phyloP scores from a whole-genome alignment of 148 eudicot genomes.

The Cornus kousa region DNA sequence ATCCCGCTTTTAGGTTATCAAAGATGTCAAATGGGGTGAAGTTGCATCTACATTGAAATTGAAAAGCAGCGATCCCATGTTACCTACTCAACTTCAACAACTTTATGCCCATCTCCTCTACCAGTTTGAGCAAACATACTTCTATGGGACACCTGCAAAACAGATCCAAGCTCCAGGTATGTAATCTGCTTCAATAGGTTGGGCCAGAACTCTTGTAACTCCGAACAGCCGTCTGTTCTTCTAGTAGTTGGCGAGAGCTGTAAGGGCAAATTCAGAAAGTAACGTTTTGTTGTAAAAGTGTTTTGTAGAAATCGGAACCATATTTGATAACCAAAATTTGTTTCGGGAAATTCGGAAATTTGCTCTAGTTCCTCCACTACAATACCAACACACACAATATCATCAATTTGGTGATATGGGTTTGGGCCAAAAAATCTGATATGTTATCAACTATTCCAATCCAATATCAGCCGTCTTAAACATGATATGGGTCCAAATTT shows the following conservation, averaged over 20 bases:
- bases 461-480: too few species aligned
- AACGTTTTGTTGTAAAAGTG: neutral
- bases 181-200: constrained; percentile 10
- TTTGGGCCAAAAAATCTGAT: too few species aligned
- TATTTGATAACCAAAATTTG: too few species aligned
- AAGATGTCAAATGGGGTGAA: constrained; percentile 40
- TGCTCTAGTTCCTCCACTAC: too few species aligned
- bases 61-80: constrained; percentile 15
- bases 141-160: constrained; percentile 22
- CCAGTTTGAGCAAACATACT: constrained; percentile 44
- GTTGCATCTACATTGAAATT: constrained; percentile 27
- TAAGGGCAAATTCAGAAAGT: neutral
- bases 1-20: constrained; percentile 30
- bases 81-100: constrained; percentile 36
- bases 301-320: too few species aligned
- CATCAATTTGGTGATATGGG: too few species aligned
- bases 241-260: neutral
- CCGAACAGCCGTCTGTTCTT: neutral
- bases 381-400: too few species aligned
- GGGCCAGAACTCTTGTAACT: neutral
- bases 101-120: constrained; percentile 34
- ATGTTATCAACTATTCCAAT: too few species aligned
- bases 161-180: constrained; percentile 8
- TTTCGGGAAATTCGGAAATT: too few species aligned
- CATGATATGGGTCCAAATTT: neutral